These are phyloP conservation scores for Fusarium beomiforme DNA, from an alignment of 2,329 filamentous ascomycete species.

Conservation along the genomic window DNA sequence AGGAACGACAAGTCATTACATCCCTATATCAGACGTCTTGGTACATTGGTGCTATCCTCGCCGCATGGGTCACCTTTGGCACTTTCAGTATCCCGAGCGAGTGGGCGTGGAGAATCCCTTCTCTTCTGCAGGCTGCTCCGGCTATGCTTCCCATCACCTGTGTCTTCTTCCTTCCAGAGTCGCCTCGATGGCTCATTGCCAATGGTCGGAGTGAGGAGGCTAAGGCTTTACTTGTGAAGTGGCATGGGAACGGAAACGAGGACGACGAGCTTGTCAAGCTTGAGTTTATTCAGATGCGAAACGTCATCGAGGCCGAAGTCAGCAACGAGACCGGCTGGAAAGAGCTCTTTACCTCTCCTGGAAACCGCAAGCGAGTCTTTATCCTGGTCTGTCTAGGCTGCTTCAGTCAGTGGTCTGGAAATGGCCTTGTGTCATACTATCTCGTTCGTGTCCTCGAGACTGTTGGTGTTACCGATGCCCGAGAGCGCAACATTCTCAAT, in stretches of 20 bases:
- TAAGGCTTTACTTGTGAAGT: constrained; percentile 34
- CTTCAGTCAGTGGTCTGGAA: constrained; percentile 33
- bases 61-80: constrained; percentile 55
- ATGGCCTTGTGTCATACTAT: constrained; percentile 26
- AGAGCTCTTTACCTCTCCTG: constrained; percentile 11
- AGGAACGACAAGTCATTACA: constrained; percentile 62
- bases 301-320: constrained; percentile 27
- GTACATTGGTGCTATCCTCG: constrained; percentile 56
- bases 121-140: constrained; percentile 34
- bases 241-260: background rate
- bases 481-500: constrained; percentile 30
- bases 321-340: constrained; percentile 15
- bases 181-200: constrained; percentile 67
- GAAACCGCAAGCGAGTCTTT: constrained; percentile 14
- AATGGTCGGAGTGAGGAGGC: constrained; percentile 50
- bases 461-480: constrained; percentile 1
- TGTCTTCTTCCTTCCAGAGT: constrained; percentile 67
- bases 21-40: constrained; percentile 62
- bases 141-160: constrained; percentile 28
- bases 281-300: constrained; percentile 29
- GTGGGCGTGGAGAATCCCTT: constrained; percentile 49
- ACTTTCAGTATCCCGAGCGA: constrained; percentile 45
- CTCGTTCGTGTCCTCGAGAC: constrained; percentile 6
- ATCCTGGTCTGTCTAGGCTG: constrained; percentile 18
- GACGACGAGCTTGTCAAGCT: constrained; percentile 8